Percentiles rank a stretch among this genome's conserved stretches.
These are phyloP conservation scores for Eruca vesicaria DNA, from an alignment of 441 rosid genomes.

Conservation along the genomic window DNA sequence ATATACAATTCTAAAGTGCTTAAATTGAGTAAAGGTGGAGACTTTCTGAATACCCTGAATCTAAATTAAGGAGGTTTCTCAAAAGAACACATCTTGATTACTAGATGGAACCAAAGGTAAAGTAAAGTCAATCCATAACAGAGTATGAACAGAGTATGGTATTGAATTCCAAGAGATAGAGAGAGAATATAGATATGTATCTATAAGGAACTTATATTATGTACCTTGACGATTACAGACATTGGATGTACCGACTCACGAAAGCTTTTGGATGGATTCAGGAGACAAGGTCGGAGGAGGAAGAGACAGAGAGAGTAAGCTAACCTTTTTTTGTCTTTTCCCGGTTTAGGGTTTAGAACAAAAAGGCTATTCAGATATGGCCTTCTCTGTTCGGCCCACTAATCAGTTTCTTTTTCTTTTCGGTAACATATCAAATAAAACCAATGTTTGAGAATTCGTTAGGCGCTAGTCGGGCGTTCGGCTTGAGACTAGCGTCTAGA, in stretches of 20 bases:
- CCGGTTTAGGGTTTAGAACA: constrained; percentile 29
- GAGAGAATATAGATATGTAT: background rate
- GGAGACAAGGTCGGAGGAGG: background rate
- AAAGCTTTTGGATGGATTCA: constrained; percentile 11
- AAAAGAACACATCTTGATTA: background rate
- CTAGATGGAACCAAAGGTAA: background rate
- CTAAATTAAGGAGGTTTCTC: background rate
- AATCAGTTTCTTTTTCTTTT: background rate
- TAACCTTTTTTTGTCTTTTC: background rate
- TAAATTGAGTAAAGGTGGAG: constrained; percentile 9
- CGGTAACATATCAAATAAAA: background rate
- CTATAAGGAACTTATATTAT: background rate
- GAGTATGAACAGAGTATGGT: background rate
- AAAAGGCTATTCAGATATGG: constrained; percentile 8
- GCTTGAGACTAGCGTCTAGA: too few relatives aligned
- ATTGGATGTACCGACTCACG: constrained; percentile 13
- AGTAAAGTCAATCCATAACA: background rate
- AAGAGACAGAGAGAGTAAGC: background rate
- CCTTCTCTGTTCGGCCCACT: constrained; percentile 23
- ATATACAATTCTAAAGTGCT: background rate
- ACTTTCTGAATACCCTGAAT: constrained; percentile 1
- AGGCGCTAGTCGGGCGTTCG: too few relatives aligned
- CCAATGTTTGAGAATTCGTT: too few relatives aligned
- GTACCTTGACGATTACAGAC: constrained; percentile 36
- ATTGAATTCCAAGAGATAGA: background rate